phyloP scores from a whole-genome alignment of 768 basidiomycete species.

The Mycena olivaceomarginata region DNA sequence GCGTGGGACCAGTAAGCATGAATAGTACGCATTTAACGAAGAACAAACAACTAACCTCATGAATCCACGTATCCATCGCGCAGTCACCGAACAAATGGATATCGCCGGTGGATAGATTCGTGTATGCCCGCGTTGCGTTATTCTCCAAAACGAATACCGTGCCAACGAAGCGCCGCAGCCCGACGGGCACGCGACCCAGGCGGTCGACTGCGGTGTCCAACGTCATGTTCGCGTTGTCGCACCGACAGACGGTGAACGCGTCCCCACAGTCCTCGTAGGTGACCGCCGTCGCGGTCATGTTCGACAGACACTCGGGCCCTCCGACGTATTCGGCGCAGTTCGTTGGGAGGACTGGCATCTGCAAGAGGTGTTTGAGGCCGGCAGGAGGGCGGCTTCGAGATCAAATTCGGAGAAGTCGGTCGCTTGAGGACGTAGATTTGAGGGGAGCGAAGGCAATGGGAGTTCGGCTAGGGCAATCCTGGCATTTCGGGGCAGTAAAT shows the following conservation, averaged over 20 bases:
- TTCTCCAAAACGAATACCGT: slow-evolving; percentile 3
- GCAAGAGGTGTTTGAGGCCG: slow-evolving; percentile 3
- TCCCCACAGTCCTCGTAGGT: slow-evolving; percentile 34
- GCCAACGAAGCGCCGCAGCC: slow-evolving; percentile 30
- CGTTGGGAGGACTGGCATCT: background rate
- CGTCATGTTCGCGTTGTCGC: slow-evolving; percentile 27
- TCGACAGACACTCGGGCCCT: background rate
- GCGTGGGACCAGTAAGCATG: background rate
- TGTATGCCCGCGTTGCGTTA: slow-evolving; percentile 5
- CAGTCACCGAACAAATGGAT: slow-evolving; percentile 30
- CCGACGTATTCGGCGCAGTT: background rate
- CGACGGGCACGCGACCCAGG: slow-evolving; percentile 30
- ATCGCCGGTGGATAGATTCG: slow-evolving; percentile 19
- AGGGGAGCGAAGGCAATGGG: background rate
- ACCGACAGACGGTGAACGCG: slow-evolving; percentile 29
- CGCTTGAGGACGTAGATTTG: background rate
- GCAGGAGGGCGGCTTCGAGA: background rate
- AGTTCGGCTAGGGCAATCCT: background rate
- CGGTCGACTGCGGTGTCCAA: slow-evolving; percentile 29
- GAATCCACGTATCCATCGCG: slow-evolving; percentile 22
- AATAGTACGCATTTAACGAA: background rate
- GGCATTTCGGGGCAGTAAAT: background rate
- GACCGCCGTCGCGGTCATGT: slow-evolving; percentile 15
- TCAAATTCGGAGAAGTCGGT: background rate
- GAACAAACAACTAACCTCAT: slow-evolving; percentile 26